A percentile compares a stretch with the other conserved stretches of the same genome.
These are phyloP conservation scores for Gaultheria prostrata DNA, from an alignment of 148 eudicot genomes.

Conservation along the genomic window DNA sequence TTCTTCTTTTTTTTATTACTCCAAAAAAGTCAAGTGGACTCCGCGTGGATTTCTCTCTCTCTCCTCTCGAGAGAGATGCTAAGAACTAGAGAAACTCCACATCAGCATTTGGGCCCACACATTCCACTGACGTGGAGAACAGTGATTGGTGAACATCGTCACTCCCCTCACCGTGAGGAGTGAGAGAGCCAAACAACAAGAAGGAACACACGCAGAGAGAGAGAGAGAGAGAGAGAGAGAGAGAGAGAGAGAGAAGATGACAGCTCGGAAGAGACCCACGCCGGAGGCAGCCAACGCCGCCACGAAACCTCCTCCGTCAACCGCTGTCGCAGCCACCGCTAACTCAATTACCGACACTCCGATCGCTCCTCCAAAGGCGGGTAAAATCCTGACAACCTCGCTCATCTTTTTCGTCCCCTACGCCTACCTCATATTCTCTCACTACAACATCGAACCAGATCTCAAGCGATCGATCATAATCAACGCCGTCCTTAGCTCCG, in stretches of 20 bases:
- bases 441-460: slow-evolving; percentile 53
- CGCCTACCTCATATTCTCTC: slow-evolving; percentile 46
- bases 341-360: neutral
- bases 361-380: slow-evolving; percentile 43
- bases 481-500: slow-evolving; percentile 50
- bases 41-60: too few relatives aligned
- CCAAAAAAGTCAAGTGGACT: too few relatives aligned
- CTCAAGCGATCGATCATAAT: slow-evolving; percentile 66
- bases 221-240: slow-evolving; percentile 29
- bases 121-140: too few relatives aligned
- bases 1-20: too few relatives aligned
- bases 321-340: neutral
- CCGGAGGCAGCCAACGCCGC: neutral
- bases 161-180: too few relatives aligned
- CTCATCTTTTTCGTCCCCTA: slow-evolving; percentile 61
- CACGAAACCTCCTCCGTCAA: neutral
- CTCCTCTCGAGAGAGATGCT: too few relatives aligned
- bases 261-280: slow-evolving; percentile 15
- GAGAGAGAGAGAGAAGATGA: slow-evolving; percentile 25
- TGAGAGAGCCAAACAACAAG: too few relatives aligned
- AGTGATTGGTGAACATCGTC: too few relatives aligned
- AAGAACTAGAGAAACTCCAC: too few relatives aligned
- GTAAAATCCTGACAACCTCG: slow-evolving; percentile 35
- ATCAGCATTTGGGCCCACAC: too few relatives aligned
- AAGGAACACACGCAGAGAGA: neutral